These are phyloP conservation scores for Aspergillus piperis DNA, from an alignment of 2,329 filamentous ascomycete genomes.

Conservation along the genomic window DNA sequence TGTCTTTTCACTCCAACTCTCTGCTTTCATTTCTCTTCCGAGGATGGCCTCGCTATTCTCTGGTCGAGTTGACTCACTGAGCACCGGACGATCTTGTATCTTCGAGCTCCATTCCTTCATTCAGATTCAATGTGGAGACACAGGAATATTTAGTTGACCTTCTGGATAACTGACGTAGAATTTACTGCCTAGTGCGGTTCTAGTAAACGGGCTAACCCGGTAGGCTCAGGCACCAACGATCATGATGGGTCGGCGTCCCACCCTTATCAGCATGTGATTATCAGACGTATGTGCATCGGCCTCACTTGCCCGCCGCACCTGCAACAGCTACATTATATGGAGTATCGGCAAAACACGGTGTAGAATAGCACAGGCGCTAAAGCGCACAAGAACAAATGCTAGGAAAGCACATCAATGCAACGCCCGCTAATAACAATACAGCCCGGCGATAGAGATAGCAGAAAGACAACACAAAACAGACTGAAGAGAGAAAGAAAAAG, in stretches of 20 bases:
- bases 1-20: slow-evolving; percentile 13
- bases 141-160: background rate
- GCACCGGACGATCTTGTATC: slow-evolving; percentile 2
- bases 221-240: background rate
- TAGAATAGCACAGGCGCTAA: background rate
- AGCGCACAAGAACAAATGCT: background rate
- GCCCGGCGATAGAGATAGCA: slow-evolving; percentile 1
- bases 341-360: background rate
- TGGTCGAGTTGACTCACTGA: background rate
- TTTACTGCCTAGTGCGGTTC: background rate
- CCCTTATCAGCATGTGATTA: background rate
- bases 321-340: background rate
- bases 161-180: background rate
- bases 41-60: background rate
- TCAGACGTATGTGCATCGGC: background rate
- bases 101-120: slow-evolving; percentile 5
- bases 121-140: background rate
- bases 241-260: background rate
- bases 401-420: background rate
- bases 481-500: background rate
- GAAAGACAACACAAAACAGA: background rate
- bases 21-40: slow-evolving; percentile 6
- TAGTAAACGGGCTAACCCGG: background rate
- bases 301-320: background rate
- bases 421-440: slow-evolving; percentile 3